Evolutionary conservation across 257 asterid genomes (phyloP).

Genomic region (Nicotiana noctiflora): DNA sequence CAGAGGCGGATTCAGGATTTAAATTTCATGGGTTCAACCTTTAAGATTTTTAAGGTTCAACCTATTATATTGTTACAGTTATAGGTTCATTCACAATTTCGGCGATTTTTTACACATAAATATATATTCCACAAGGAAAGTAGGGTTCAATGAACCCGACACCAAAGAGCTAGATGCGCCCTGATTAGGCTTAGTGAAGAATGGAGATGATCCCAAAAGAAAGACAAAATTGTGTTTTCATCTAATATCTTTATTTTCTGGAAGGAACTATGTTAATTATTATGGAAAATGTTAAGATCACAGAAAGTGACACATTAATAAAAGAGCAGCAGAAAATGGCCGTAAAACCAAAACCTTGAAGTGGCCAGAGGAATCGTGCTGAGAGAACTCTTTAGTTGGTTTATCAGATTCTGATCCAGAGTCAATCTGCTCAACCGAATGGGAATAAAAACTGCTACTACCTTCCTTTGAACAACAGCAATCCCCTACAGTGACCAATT

Average conservation of each 20-base stretch:
- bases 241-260: not conserved
- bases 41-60: no score
- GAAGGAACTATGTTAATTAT: not conserved
- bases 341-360: slow-evolving; percentile 22
- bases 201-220: not conserved
- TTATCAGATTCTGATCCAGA: slow-evolving; percentile 40
- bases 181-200: not conserved
- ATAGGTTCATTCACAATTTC: no score
- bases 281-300: not conserved
- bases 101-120: no score
- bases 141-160: no score
- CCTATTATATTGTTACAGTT: no score
- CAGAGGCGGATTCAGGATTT: no score
- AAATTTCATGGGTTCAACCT: no score
- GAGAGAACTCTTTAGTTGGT: slow-evolving; percentile 23
- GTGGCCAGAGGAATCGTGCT: slow-evolving; percentile 23
- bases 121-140: no score
- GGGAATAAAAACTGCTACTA: slow-evolving; percentile 46
- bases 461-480: slow-evolving; percentile 47
- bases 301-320: not conserved
- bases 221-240: not conserved
- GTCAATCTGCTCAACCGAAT: slow-evolving; percentile 47
- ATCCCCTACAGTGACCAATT: slow-evolving; percentile 25
- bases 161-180: no score
- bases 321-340: not conserved